These are phyloP conservation scores for Blumeriella jaapii DNA, from an alignment of 2,329 filamentous ascomycete species.

Conservation along the genomic window DNA sequence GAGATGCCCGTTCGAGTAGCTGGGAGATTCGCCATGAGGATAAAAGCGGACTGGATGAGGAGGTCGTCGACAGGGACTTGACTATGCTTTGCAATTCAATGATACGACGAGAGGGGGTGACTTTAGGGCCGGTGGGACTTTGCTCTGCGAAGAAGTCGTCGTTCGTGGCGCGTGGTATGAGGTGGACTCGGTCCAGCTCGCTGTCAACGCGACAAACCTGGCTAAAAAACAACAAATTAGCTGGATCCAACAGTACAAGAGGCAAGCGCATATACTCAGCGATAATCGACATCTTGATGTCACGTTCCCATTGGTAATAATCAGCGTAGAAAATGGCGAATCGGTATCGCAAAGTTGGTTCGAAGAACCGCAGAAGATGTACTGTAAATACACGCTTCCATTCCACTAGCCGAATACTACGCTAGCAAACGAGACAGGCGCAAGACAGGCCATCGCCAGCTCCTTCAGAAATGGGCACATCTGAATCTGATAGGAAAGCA, in stretches of 20 bases:
- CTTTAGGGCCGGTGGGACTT: conserved; percentile 16
- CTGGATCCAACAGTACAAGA: conserved; percentile 1
- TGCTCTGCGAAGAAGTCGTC: conserved; percentile 26
- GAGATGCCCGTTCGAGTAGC: conserved; percentile 51
- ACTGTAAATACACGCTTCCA: no score
- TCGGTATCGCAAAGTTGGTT: no score
- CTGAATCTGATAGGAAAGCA: no score
- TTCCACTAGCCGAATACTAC: no score
- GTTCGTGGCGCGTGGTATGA: conserved; percentile 34
- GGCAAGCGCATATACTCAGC: conserved; percentile 30
- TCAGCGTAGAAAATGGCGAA: not conserved
- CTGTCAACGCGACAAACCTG: conserved; percentile 53
- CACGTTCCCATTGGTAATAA: conserved; percentile 3
- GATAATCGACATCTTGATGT: conserved; percentile 34
- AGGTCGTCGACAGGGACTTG: conserved; percentile 58
- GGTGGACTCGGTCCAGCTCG: conserved; percentile 52
- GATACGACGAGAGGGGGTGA: conserved; percentile 39
- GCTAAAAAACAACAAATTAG: conserved; percentile 12
- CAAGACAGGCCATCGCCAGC: no score
- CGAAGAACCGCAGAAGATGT: no score
- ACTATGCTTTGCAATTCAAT: conserved; percentile 56
- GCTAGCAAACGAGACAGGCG: no score
- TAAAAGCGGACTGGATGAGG: conserved; percentile 52
- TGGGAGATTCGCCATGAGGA: conserved; percentile 45
- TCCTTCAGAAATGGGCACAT: no score